These are phyloP conservation scores for Amylocystis lapponica DNA, from an alignment of 768 basidiomycete genomes.

Conservation along the genomic window DNA sequence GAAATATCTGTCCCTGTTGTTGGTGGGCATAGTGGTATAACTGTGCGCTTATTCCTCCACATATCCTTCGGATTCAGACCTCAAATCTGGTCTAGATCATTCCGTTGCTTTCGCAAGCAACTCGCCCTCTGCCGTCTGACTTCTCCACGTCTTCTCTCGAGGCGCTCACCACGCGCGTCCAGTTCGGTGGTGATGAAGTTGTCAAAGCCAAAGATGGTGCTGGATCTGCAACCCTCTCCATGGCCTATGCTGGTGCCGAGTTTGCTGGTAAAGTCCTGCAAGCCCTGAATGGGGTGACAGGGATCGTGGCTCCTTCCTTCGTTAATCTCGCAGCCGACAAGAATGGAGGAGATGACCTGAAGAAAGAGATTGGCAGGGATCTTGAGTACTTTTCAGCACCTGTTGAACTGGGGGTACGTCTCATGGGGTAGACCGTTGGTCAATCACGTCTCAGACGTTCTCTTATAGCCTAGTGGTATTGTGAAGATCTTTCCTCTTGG, in stretches of 20 bases:
- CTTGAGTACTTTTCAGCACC: constrained; percentile 86
- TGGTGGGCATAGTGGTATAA: constrained; percentile 92
- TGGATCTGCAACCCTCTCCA: constrained; percentile 94
- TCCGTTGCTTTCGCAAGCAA: constrained; percentile 88
- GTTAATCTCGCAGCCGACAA: constrained; percentile 74
- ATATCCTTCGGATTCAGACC: not conserved
- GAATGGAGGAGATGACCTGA: constrained; percentile 65
- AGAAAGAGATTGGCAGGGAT: constrained; percentile 68
- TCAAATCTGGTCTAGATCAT: constrained; percentile 55
- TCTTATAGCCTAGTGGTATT: constrained; percentile 67
- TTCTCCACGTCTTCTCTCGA: constrained; percentile 45
- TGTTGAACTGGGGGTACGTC: constrained; percentile 78
- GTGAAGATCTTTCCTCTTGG: constrained; percentile 81
- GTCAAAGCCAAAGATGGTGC: constrained; percentile 95
- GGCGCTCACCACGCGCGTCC: constrained; percentile 75
- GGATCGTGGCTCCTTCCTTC: constrained; percentile 78
- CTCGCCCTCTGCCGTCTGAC: constrained; percentile 64
- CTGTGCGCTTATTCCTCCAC: constrained; percentile 41
- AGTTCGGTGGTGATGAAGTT: constrained; percentile 96
- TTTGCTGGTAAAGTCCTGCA: constrained; percentile 80
- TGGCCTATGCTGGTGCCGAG: constrained; percentile 93
- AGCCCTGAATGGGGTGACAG: constrained; percentile 84
- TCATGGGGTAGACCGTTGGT: constrained; percentile 2
- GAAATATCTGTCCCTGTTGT: constrained; percentile 82
- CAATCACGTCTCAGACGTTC: too few relatives aligned